A percentile compares a stretch with the other conserved stretches of the same genome.
Conservation (phyloP, 176 grass and related monocot species). For the Hsuehochloa calcarea region DNA sequence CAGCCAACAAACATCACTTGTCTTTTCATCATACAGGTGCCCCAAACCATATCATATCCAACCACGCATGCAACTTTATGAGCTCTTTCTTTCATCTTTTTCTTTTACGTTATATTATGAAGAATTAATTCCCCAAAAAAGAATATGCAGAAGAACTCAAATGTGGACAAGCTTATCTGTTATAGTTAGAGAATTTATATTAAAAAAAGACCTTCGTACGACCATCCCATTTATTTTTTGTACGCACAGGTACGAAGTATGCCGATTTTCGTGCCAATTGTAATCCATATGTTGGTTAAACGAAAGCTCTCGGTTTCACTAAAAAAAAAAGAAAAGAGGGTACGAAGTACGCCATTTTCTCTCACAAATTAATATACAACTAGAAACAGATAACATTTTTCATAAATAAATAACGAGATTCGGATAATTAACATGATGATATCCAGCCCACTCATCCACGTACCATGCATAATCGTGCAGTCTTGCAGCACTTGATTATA, state of each 20-base stretch:
- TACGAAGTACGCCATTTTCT: not conserved
- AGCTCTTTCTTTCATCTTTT: not conserved
- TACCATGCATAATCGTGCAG: conserved; percentile 21
- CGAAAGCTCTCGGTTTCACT: too few relatives aligned
- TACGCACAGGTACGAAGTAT: too few relatives aligned
- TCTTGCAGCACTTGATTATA: conserved; percentile 37
- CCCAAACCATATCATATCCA: not conserved
- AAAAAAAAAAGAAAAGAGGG: too few relatives aligned
- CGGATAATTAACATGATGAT: not conserved
- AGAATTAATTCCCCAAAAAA: not conserved
- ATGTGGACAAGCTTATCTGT: not conserved
- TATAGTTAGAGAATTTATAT: not conserved
- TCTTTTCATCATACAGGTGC: not conserved
- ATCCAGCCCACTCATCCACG: conserved; percentile 19
- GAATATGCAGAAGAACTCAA: not conserved
- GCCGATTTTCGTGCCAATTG: too few relatives aligned
- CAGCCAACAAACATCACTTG: not conserved
- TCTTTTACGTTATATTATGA: not conserved
- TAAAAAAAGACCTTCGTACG: not conserved
- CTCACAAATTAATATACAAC: not conserved
- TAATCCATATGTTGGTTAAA: too few relatives aligned
- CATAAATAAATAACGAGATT: not conserved
- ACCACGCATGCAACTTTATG: not conserved
- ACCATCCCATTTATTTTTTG: not conserved
- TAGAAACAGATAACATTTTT: not conserved